A percentile compares a stretch with the other conserved stretches of the same genome.
phyloP scores from a whole-genome alignment of 2,329 filamentous ascomycete species.

The Plenodomus tracheiphilus region DNA sequence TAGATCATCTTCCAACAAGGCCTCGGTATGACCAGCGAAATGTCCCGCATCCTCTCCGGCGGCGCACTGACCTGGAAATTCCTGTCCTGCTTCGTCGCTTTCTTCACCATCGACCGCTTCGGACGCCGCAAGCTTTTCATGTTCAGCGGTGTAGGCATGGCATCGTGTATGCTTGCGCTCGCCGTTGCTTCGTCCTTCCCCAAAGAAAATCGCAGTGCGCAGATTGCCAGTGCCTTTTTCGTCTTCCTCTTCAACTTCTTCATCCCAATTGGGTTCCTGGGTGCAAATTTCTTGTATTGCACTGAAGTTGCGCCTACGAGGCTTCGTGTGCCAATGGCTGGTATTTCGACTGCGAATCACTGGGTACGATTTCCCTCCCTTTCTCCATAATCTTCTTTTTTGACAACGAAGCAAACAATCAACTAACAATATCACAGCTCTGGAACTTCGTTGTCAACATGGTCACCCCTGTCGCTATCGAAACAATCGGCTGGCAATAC shows the following conservation, averaged over 20 bases:
- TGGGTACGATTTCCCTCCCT: slow-evolving; percentile 21
- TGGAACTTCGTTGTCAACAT: slow-evolving; percentile 43
- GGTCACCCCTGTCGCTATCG: slow-evolving; percentile 48
- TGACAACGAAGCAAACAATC: neutral
- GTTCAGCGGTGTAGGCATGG: slow-evolving; percentile 57
- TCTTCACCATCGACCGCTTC: slow-evolving; percentile 72
- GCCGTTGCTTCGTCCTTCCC: slow-evolving; percentile 57
- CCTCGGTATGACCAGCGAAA: slow-evolving; percentile 49
- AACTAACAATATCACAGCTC: slow-evolving; percentile 49
- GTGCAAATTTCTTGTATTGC: slow-evolving; percentile 64
- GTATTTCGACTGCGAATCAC: slow-evolving; percentile 54
- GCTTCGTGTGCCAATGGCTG: slow-evolving; percentile 58
- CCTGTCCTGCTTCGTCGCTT: slow-evolving; percentile 62
- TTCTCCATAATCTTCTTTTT: too few relatives aligned
- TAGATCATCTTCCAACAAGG: slow-evolving; percentile 50
- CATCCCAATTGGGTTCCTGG: slow-evolving; percentile 62
- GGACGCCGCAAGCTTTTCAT: slow-evolving; percentile 64
- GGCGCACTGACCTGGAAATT: slow-evolving; percentile 62
- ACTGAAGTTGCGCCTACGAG: slow-evolving; percentile 60
- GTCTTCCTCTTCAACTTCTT: slow-evolving; percentile 65
- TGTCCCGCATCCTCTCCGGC: slow-evolving; percentile 65
- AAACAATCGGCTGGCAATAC: slow-evolving; percentile 57
- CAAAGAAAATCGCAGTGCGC: slow-evolving; percentile 50
- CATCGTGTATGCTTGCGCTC: slow-evolving; percentile 58
- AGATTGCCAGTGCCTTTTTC: slow-evolving; percentile 59